phyloP scores from a whole-genome alignment of 2,329 filamentous ascomycete genomes.

The Penicillium occitanis region DNA sequence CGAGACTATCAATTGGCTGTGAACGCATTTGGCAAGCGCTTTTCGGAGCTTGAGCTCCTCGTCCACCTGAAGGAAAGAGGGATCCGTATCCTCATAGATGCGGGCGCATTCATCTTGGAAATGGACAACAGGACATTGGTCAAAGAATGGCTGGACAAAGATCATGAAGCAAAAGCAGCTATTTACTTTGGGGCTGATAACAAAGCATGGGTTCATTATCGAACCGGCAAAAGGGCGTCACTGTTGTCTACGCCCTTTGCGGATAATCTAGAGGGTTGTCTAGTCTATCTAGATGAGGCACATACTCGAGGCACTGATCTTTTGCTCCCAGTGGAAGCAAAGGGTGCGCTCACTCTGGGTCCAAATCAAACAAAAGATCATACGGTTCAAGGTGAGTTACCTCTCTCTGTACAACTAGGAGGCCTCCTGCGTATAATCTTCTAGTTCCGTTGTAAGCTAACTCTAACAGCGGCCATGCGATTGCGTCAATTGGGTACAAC shows the following conservation, averaged over 20 bases:
- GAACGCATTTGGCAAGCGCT: constrained; percentile 32
- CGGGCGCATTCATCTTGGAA: constrained; percentile 64
- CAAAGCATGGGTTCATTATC: constrained; percentile 48
- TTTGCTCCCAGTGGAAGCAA: constrained; percentile 50
- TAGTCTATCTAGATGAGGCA: constrained; percentile 62
- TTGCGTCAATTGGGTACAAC: constrained; percentile 59
- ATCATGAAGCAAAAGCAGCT: constrained; percentile 49
- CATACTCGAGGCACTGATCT: constrained; percentile 63
- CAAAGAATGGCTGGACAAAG: constrained; percentile 50
- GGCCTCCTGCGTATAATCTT: neutral
- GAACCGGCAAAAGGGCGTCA: constrained; percentile 41
- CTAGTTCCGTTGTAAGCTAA: neutral
- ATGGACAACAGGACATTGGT: constrained; percentile 56
- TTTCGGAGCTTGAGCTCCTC: constrained; percentile 52
- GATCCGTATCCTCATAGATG: constrained; percentile 62
- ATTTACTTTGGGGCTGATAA: constrained; percentile 56
- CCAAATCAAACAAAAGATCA: constrained; percentile 61
- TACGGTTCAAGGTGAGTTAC: constrained; percentile 55
- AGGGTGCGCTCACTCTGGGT: constrained; percentile 58
- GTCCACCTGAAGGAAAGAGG: constrained; percentile 32
- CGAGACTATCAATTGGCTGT: constrained; percentile 46
- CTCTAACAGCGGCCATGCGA: constrained; percentile 60
- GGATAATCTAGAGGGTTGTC: constrained; percentile 52
- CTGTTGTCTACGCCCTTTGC: constrained; percentile 56
- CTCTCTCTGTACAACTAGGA: neutral